Evolutionary conservation across 75 land plant genomes (phyloP), one percentile per base, ranked within the genome.

Genomic region (Adiantum capillusveneris): DNA sequence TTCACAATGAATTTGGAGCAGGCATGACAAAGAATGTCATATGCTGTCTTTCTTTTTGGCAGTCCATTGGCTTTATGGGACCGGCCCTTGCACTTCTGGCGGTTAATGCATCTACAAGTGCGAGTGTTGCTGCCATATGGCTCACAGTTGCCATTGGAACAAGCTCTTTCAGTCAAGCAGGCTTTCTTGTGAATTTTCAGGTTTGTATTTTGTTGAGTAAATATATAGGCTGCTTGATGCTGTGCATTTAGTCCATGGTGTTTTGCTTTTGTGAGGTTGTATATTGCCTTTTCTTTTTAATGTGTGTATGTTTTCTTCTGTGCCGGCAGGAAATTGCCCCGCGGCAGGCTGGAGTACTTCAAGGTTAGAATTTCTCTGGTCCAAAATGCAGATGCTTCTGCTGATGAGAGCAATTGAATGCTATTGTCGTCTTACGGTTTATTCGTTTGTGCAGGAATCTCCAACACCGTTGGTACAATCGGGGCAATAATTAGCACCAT

Each of bases 281-380:
- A 9, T 34, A 34, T 34, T 34, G 37, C 22, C 31, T 31, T 25
- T 29, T 34, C 5, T 11, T 20, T 11, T 36, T 31, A n/a, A n/a
- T n/a, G n/a, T n/a, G n/a, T n/a, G n/a, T n/a, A n/a, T n/a, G n/a
- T n/a, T n/a, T n/a, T n/a, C n/a, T n/a, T n/a, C n/a, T n/a, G n/a
- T n/a, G n/a, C n/a, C n/a, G 60, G 48, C 91, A 91, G 98, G 98
- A 94, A 25, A 86, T 94, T 50, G 98, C 91, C 12, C 98, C 98
- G 39, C 71, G 78, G 22, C 79, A 71, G 65, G 98, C 98, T 60
- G 98, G 98, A 63, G 76, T 86, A 59, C 81, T 94, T 51, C 98
- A 94, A 70, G 98, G 96, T 93, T 81, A 61, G 76, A 25, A 30
- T 1, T n/a, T n/a, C n/a, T n/a, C n/a, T n/a, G n/a, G n/a, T n/a